Base-by-base conservation (phyloP, 805 yeast genomes). In the Starmerella riodocensis region DNA sequence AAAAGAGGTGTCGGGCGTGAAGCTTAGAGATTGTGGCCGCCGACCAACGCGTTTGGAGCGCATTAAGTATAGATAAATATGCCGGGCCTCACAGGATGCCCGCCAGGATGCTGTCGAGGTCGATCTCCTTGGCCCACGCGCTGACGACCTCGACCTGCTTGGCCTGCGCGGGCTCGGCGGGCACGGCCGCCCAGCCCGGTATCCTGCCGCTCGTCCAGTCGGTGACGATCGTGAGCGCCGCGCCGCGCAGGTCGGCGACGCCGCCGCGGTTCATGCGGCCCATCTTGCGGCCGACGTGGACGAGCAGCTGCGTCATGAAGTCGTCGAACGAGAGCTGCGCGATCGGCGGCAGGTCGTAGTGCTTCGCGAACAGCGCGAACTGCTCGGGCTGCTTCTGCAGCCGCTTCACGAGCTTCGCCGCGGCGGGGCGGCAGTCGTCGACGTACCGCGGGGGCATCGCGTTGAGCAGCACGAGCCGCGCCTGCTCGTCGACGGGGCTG, bases 171-270 rank as follows among this genome's bases (percentile, higher is more conserved):
- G 70, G 69, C 11, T 75, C 66, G 12, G 37, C 50, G 9, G 58
- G 53, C 32, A 94, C 94, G 52, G 76, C 62, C 2, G 82, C 74
- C 94, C 95, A 91, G 34, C 96, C 94, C 40, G 78, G 62, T 53
- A 91, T 75, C 57, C 91, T 74, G 43, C 98, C 98, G 60, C 86
- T 96, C 63, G 95, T 76, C 97, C 97, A 91, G 62, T 91, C 98
- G 53, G 73, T 83, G 55, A 91, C 67, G 11, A 91, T 78, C 27
- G 80, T 68, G 53, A 72, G 59, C 27, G 93, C 94, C 7, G 97
- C 94, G 48, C 86, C 70, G 43, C 74, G 78, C 47, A 91, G 59
- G 58, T 91, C 85, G 41, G 97, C 94, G 43, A 91, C 62, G 56
- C 98, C 98, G 31, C 95, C 94, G 55, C 73, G 79, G 36, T 94